Base-by-base conservation (phyloP, 768 basidiomycete species). In the Mycena kentingensis region DNA sequence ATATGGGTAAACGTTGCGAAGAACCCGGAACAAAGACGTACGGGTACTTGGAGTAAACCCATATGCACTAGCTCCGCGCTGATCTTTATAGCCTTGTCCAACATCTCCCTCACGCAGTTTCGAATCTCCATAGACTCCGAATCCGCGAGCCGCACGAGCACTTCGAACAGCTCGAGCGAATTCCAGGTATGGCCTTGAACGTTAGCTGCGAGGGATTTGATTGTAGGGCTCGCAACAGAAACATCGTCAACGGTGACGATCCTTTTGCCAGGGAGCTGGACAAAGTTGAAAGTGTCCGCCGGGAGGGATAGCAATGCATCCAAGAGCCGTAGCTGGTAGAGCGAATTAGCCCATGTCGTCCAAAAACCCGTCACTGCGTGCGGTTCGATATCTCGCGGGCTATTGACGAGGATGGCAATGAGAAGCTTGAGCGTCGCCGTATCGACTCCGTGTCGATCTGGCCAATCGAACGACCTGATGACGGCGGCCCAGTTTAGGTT, bases 111-210 rank as follows among this genome's bases (percentile, higher is more conserved):
- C 24, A 95, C 93, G 58, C 84, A 86, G 51, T 74, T 79, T 22
- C 84, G 81, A 24, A 93, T 83, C 46, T 94, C 91, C 15, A 68
- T 57, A 19, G 77, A 82, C 24, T 92, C 87, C 3, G 85, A 82
- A 53, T 86, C 85, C 2, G 88, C 87, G 46, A 88, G 76, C 51
- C 83, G 80, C n/a, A 96, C 87, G 3, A 98, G 75, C 25, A 93
- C 85, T 68, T 93, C 85, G 60, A 95, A 90, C 35, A 98, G 73
- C 60, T 97, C 93, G 8, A 93, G 73, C 5, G 91, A 93, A 66
- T 98, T 98, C 95, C 95, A 98, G 0, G 92, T 88, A 58, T 91
- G 87, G 2, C 87, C 87, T 67, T 98, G 94, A 26, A 96, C 90
- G 61, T 90, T 93, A 2, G 85, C 86, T 0, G 94, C 93, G 29